Evolutionary conservation across 1,284 basidiomycete species (phyloP), one percentile per base, ranked within the genome.

Genomic region (Moniliophthora roreri): DNA sequence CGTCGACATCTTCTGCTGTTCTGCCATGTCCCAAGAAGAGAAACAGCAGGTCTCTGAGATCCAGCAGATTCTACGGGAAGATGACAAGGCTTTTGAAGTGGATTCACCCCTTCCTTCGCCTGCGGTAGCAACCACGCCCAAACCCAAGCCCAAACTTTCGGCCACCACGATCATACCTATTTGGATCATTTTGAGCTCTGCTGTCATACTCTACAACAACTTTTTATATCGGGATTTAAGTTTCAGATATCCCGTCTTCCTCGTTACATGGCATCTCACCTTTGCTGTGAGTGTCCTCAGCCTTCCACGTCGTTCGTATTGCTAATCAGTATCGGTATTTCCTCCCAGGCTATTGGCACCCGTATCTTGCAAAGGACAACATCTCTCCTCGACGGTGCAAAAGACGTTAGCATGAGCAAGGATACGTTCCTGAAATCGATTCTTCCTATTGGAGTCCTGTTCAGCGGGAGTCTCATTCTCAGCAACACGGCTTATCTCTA

Each of bases 141-240:
- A 73, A 52, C 53, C 69, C 15, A 80, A 80, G 61, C 64, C 71
- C 20, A 79, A 76, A 62, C 66, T 87, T 35, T 79, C 86, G 8
- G 77, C 88, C 0, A 69, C 83, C 1, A 74, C 81, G 52, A 91
- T 93, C 63, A 91, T 93, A 52, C 89, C 89, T 24, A 72, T 94
- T 54, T 95, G 93, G 95, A 98, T 98, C 68, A 75, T 85, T 13
- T 88, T 97, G 63, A 91, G 87, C 57, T 93, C 93, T 38, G 73
- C 84, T 9, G 95, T 98, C 66, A 98, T 98, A 74, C 87, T 98
- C 53, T 98, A 98, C 84, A 98, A 98, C 82, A 95, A 95, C 72
- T 90, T 91, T 67, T 75, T 97, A 67, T 95, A 94, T 75, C 87
- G 89, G 68, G 82, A 79, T 50, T 82, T 93, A 63, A 71, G 86